phyloP scores from a whole-genome alignment of 2,329 filamentous ascomycete genomes.

The Fusarium tuaranense region DNA sequence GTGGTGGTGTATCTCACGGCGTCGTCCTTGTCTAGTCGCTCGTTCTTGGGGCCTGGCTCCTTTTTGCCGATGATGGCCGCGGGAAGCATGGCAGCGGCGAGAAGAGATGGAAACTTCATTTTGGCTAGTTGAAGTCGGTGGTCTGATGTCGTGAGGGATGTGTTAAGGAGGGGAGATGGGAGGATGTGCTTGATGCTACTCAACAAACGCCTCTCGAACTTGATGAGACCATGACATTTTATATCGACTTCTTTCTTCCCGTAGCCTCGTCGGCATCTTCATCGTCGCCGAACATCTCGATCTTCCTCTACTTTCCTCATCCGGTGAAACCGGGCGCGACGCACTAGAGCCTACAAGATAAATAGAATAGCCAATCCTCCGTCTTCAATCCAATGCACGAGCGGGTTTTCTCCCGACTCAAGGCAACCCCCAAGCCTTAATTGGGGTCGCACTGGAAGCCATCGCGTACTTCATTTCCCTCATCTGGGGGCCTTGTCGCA shows the following conservation, averaged over 20 bases:
- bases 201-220: neutral
- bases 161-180: neutral
- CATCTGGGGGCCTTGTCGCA: neutral
- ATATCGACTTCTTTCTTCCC: neutral
- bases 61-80: neutral
- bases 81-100: neutral
- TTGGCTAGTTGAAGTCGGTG: neutral
- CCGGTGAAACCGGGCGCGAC: neutral
- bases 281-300: neutral
- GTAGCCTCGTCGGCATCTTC: neutral
- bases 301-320: conserved; percentile 1
- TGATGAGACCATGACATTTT: neutral
- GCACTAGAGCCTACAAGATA: neutral
- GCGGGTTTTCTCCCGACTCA: neutral
- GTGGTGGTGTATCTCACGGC: neutral
- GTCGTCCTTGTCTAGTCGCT: conserved; percentile 5
- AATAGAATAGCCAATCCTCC: neutral
- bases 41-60: neutral
- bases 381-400: neutral
- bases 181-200: neutral
- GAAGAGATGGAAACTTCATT: conserved; percentile 6
- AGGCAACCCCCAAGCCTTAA: neutral
- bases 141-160: neutral
- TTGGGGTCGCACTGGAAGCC: neutral
- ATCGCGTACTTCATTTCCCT: neutral